phyloP scores from a whole-genome alignment of 2,329 filamentous ascomycete genomes.

The Fusarium decemcellulare region DNA sequence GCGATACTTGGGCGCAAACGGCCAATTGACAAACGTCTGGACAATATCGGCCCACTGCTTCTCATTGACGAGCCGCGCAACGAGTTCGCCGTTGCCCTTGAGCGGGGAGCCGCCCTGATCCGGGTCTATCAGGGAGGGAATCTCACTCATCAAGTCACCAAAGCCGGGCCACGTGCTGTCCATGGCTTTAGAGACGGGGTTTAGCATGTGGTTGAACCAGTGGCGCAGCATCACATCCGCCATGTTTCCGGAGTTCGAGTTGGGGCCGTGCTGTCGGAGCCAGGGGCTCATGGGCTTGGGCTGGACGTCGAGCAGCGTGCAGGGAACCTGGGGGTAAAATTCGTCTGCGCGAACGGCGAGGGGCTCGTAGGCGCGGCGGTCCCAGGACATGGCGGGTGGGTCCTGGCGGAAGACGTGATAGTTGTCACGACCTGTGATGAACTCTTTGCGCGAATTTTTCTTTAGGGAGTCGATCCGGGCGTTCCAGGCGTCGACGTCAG shows the following conservation, averaged over 20 bases:
- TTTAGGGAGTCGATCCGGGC: slow-evolving; percentile 50
- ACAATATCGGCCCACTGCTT: slow-evolving; percentile 71
- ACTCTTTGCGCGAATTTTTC: slow-evolving; percentile 53
- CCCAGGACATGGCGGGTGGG: slow-evolving; percentile 73
- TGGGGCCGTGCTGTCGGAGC: slow-evolving; percentile 61
- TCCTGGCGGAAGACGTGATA: slow-evolving; percentile 64
- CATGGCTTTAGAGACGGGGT: slow-evolving; percentile 61
- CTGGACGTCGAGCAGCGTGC: slow-evolving; percentile 76
- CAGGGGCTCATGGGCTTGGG: slow-evolving; percentile 68
- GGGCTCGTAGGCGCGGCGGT: slow-evolving; percentile 79
- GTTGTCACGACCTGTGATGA: slow-evolving; percentile 65
- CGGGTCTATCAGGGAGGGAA: slow-evolving; percentile 65
- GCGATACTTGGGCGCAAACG: slow-evolving; percentile 68
- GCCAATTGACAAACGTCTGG: slow-evolving; percentile 75
- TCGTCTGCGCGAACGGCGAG: slow-evolving; percentile 71
- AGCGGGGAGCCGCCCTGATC: slow-evolving; percentile 61
- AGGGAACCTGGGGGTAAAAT: slow-evolving; percentile 73
- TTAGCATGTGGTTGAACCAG: slow-evolving; percentile 61
- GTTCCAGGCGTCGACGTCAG: slow-evolving; percentile 53
- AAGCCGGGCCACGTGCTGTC: slow-evolving; percentile 73
- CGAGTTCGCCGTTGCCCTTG: slow-evolving; percentile 57
- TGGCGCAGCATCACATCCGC: slow-evolving; percentile 64
- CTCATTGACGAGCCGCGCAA: slow-evolving; percentile 64
- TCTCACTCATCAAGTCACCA: slow-evolving; percentile 63
- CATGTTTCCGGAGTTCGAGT: slow-evolving; percentile 61